Base-by-base conservation (phyloP, 345 rosid species). In the Firmiana major region DNA sequence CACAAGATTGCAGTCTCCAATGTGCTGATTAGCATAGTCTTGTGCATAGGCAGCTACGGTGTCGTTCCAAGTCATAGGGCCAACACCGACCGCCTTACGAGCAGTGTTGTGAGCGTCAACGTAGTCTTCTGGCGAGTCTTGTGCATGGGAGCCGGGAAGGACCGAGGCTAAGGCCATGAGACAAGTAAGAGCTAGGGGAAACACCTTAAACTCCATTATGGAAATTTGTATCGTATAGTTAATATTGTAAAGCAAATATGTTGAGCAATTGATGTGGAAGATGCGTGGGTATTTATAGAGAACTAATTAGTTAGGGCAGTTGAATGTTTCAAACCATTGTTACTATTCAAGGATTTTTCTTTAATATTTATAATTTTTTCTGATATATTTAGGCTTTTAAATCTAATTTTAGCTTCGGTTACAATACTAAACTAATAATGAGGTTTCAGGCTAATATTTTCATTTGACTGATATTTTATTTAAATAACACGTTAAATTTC, bases 61-160 rank as follows among this genome's bases (percentile, higher is more conserved):
- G 24, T 54, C 3, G 83, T 90, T 87, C 94, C 93, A 89, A 38
- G 74, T 67, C 63, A 90, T 57, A 16, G 85, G 84, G 7, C 75
- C 80, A n/a, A 89, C 90, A 34, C 74, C 81, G 0, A 85, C 91
- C 0, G 45, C 49, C 0, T 78, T 80, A 9, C 91, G 86, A 36
- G 91, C 94, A 4, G 71, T 70, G 49, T 90, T 90, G 85, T 90
- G 90, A 0, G 89, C 87, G 38, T 82, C 40, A 55, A 89, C 74
- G 64, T 80, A 88, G 79, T 84, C 88, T 46, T 81, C 82, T 0
- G 54, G 80, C n/a, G 86, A 73, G 69, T 87, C 78, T 42, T 86
- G 88, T 22, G 90, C 77, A 28, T 60, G 63, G 77, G 77, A 58
- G 34, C 34, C 3, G 42, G 68, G 68, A 36, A 40, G 40, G 66